Evolutionary conservation across 225 moss, liverwort and hornwort species (phyloP), one percentile per base, ranked within the genome.

Genomic region (Physcomitrellopsis africana): DNA sequence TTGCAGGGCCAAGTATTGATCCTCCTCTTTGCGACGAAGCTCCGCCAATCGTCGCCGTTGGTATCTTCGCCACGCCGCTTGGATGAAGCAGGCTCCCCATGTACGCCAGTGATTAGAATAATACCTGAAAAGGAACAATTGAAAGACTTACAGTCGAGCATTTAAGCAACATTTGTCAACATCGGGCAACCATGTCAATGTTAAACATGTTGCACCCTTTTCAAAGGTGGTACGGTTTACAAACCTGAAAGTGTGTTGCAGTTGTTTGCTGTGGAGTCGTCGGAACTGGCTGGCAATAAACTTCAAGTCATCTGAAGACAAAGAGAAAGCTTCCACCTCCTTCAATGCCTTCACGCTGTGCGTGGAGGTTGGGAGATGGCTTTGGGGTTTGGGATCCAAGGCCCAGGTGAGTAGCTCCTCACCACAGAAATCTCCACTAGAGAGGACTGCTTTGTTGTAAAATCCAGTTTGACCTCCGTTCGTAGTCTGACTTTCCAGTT

Each of bases 321-420:
- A 47, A 0, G 89, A 78, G 46, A 92, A 92, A 29, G 85, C 89
- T 46, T 92, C 91, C 11, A 87, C 89, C 60, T 87, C 85, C 63
- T 72, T 74, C 46, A 81, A 54, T 18, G 86, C 85, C 59, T 69
- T 81, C 8, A 92, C 85, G 0, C 83, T 85, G 54, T 81, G 83
- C 1, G 89, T 85, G 15, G 91, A 92, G 44, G 85, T 81, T 0
- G 89, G 91, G 26, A 92, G 85, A 24, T 82, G 81, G 51, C 83
- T 86, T 16, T 82, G 86, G 8, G 85, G 85, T 46, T 75, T 81
- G 19, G 86, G 84, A 70, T 89, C 84, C 51, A 92, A 67, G 9
- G 89, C 89, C 91, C 89, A 89, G 0, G 91, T 82, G 32, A 92
- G 83, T 0, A 92, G 87, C 69, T 89, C 89, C 52, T 92, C 91